Base-by-base conservation (phyloP, 2,329 filamentous ascomycete genomes). In the Trichoderma breve region DNA sequence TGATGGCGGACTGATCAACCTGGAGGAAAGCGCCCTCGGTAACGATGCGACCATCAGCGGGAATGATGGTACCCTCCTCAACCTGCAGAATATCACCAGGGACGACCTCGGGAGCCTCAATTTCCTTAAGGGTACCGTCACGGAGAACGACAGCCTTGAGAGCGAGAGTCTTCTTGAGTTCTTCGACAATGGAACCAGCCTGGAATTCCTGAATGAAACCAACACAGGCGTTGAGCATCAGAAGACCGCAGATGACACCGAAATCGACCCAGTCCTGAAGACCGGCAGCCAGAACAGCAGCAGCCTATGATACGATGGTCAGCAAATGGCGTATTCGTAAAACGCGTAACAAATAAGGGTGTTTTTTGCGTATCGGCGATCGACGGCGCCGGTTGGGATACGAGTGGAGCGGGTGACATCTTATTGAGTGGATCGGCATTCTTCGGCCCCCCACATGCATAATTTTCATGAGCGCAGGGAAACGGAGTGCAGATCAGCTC, bases 181-280 rank as follows among this genome's bases (percentile, higher is more conserved):
- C 93, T 63, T 95, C 93, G 83, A 97, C 93, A 75, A 97, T 96
- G 71, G 92, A 95, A 80, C 93, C 94, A 74, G 94, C 94, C 83
- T 97, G 93, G 83, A 88, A 97, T 84, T 97, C 94, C 82, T 97
- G 94, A 73, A 95, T 86, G 83, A 97, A 97, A 84, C 94, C 93
- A 74, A 97, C 94, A 75, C 84, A 85, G 55, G 94, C 94, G 84
- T 97, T 97, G 75, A 97, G 91, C 75, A 97, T 81, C 11, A 97
- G 88, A 65, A 97, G 87, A 79, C 85, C 93, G 82, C 92, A 94
- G 76, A 97, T 97, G 79, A 97, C 93, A 86, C 93, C 94, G 79
- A 97, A 95, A 85, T 97, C 94, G 75, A 97, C 92, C 94, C 94
- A 97, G 78, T 96, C 92, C 82, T 92, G 83, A 55, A 97, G 89